Conservation (phyloP, 2,329 filamentous ascomycete genomes). For the Beauveria varroae region DNA sequence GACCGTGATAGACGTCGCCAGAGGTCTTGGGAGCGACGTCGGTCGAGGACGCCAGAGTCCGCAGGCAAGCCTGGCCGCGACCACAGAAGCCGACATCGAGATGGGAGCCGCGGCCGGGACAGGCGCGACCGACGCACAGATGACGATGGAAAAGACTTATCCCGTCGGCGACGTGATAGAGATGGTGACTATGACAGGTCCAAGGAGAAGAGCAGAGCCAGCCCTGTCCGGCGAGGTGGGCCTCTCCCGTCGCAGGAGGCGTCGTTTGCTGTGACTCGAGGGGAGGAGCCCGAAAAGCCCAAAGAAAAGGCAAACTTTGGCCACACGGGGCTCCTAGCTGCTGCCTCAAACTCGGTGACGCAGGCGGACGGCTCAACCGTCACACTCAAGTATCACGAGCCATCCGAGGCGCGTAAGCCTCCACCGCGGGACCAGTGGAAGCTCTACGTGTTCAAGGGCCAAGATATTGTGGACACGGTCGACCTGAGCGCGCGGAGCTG, state of each 20-base stretch:
- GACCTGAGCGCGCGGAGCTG: conserved; percentile 70
- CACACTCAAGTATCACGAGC: conserved; percentile 93
- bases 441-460: conserved; percentile 85
- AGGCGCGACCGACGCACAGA: conserved; percentile 4
- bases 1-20: conserved; percentile 7
- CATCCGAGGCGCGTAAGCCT: conserved; percentile 84
- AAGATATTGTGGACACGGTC: conserved; percentile 73
- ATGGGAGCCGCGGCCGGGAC: conserved; percentile 16
- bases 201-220: conserved; percentile 17
- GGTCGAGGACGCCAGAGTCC: conserved; percentile 11
- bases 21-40: conserved; percentile 8
- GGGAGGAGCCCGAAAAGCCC: conserved; percentile 41
- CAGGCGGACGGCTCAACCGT: conserved; percentile 68
- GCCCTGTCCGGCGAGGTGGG: conserved; percentile 28
- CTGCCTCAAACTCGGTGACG: conserved; percentile 71
- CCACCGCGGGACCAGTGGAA: conserved; percentile 74
- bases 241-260: conserved; percentile 54
- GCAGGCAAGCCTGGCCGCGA: conserved; percentile 10
- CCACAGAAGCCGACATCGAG: conserved; percentile 19
- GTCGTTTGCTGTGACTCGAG: conserved; percentile 48
- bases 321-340: conserved; percentile 73
- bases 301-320: conserved; percentile 87
- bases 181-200: conserved; percentile 13
- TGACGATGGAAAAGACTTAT: neutral
- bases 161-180: neutral